Conservation (phyloP, 2,329 filamentous ascomycete species). For the Elsinoe fawcettii region DNA sequence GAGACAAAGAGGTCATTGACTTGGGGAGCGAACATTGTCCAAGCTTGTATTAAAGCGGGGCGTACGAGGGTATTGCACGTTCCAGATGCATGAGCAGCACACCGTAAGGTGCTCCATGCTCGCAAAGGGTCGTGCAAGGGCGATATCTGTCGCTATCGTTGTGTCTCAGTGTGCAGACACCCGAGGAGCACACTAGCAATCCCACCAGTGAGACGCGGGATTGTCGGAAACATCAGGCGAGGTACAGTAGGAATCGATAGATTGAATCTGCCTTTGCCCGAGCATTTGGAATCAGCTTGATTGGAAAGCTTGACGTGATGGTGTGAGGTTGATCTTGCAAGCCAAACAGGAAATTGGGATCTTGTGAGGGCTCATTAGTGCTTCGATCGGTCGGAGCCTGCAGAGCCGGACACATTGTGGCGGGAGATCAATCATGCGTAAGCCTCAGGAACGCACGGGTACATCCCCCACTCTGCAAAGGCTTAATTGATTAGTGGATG, state of each 20-base stretch:
- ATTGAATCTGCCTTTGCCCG: background rate
- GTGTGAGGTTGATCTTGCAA: slow-evolving; percentile 13
- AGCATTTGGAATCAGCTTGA: slow-evolving; percentile 4
- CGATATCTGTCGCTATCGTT: slow-evolving; percentile 2
- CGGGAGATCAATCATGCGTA: background rate
- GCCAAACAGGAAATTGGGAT: slow-evolving; percentile 6
- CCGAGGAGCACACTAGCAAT: background rate
- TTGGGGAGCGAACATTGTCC: background rate
- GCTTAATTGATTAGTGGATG: background rate
- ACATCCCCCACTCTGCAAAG: background rate
- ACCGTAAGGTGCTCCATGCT: slow-evolving; percentile 4
- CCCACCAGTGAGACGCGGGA: slow-evolving; percentile 3
- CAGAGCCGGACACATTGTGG: background rate
- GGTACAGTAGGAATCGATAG: background rate
- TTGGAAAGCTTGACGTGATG: slow-evolving; percentile 8
- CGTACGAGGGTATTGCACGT: background rate
- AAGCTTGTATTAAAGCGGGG: slow-evolving; percentile 5
- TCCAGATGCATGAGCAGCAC: background rate
- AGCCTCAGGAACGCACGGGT: slow-evolving; percentile 5
- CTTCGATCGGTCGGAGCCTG: slow-evolving; percentile 1
- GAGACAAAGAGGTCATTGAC: slow-evolving; percentile 4
- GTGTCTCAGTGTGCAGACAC: background rate
- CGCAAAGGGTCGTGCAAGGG: slow-evolving; percentile 1
- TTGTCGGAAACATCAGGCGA: background rate
- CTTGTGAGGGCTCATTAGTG: background rate